A percentile compares a stretch with the other conserved stretches of the same genome.
These are phyloP conservation scores for Lactarius hengduanensis DNA, from an alignment of 768 basidiomycete species.

Conservation along the genomic window DNA sequence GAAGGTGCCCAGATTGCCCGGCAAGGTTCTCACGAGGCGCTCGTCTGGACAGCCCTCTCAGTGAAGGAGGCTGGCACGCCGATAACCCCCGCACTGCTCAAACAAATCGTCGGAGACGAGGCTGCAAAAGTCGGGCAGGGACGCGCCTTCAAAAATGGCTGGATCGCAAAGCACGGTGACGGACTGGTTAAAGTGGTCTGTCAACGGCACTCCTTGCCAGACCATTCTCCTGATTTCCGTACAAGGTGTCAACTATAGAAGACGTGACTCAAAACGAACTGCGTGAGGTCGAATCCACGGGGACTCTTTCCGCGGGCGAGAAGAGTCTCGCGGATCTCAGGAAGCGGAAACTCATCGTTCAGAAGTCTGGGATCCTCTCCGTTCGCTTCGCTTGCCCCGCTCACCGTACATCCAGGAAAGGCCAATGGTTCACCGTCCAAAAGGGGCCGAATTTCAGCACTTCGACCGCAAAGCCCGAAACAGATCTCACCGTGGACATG, in stretches of 20 bases:
- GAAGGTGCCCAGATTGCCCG: conserved; percentile 81
- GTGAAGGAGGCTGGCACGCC: conserved; percentile 66
- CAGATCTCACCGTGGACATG: conserved; percentile 96
- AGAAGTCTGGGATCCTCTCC: conserved; percentile 53
- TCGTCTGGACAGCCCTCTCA: conserved; percentile 87
- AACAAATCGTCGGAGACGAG: conserved; percentile 79
- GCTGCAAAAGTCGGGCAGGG: conserved; percentile 92
- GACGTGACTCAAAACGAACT: conserved; percentile 79
- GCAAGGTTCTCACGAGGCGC: conserved; percentile 91
- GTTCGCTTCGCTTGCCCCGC: neutral
- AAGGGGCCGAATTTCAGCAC: conserved; percentile 89
- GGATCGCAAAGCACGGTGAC: conserved; percentile 90
- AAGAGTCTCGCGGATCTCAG: conserved; percentile 82
- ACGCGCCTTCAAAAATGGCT: conserved; percentile 94
- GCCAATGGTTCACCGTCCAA: conserved; percentile 87
- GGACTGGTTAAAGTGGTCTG: conserved; percentile 84
- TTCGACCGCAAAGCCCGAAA: conserved; percentile 89
- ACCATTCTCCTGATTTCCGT: conserved; percentile 22
- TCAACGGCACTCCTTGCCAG: conserved; percentile 27
- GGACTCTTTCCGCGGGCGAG: conserved; percentile 72
- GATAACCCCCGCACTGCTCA: conserved; percentile 64
- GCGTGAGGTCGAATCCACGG: conserved; percentile 67
- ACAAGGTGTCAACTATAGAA: conserved; percentile 59
- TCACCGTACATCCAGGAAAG: conserved; percentile 60
- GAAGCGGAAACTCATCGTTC: conserved; percentile 85